A percentile compares a stretch with the other conserved stretches of the same genome.
phyloP scores from a whole-genome alignment of 2,329 filamentous ascomycete genomes.

The Ascomycota sp. region DNA sequence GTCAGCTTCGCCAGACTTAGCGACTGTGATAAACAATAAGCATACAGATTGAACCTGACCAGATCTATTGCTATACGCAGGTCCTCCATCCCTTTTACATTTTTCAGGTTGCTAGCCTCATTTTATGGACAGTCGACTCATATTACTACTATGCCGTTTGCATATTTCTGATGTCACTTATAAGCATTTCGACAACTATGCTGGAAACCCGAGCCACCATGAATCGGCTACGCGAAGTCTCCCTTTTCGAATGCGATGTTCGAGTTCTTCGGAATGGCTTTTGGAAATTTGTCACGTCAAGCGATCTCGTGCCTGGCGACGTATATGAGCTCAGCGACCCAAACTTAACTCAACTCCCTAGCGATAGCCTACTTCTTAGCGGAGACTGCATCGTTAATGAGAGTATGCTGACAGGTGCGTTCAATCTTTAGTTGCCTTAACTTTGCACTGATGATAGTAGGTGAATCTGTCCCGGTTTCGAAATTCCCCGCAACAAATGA shows the following conservation, averaged over 20 bases:
- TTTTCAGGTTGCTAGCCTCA: slow-evolving; percentile 84
- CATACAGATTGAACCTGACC: background rate
- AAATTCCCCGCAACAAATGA: slow-evolving; percentile 73
- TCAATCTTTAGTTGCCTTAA: background rate
- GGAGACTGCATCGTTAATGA: slow-evolving; percentile 98
- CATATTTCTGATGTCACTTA: slow-evolving; percentile 85
- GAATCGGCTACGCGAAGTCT: slow-evolving; percentile 76
- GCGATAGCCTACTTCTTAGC: slow-evolving; percentile 74
- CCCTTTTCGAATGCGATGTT: slow-evolving; percentile 85
- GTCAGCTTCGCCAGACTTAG: too few species aligned
- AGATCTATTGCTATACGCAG: slow-evolving; percentile 16
- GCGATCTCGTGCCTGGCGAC: slow-evolving; percentile 82
- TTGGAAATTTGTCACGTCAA: slow-evolving; percentile 75
- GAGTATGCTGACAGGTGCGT: slow-evolving; percentile 72
- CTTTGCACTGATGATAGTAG: slow-evolving; percentile 12
- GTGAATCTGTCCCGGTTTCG: slow-evolving; percentile 91
- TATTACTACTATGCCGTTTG: slow-evolving; percentile 96
- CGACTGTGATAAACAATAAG: background rate
- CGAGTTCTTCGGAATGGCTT: slow-evolving; percentile 87
- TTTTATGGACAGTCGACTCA: slow-evolving; percentile 86
- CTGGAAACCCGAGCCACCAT: slow-evolving; percentile 87
- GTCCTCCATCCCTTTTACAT: slow-evolving; percentile 96
- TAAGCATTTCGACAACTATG: slow-evolving; percentile 76
- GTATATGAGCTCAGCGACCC: slow-evolving; percentile 95
- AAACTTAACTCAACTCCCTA: slow-evolving; percentile 68